Conservation (phyloP, 306 rosid species). For the Prinsepia uniflora region DNA sequence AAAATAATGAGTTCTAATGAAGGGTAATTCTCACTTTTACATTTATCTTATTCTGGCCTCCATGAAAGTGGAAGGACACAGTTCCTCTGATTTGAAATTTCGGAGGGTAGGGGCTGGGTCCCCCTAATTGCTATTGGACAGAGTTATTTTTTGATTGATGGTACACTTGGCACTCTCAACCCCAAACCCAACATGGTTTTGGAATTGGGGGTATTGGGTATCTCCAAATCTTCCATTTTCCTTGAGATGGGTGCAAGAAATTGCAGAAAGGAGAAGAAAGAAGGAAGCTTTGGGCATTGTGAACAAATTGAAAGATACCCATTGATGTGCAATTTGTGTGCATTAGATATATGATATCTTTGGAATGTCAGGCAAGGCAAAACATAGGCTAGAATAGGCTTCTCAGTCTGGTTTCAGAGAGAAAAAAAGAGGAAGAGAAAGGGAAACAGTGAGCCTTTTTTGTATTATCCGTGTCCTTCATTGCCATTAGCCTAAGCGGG, state of each 20-base stretch:
- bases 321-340: constrained; percentile 22
- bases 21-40: not conserved
- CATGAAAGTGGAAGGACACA: not conserved
- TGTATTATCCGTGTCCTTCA: constrained; percentile 44
- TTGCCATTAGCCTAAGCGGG: constrained; percentile 44
- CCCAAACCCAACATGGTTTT: constrained; percentile 5
- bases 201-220: not conserved
- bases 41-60: not conserved
- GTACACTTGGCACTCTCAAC: not conserved
- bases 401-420: constrained; percentile 24
- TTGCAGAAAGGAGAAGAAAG: constrained; percentile 18
- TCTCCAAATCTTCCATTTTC: not conserved
- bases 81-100: not conserved
- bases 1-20: not conserved
- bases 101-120: not conserved
- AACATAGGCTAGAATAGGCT: constrained; percentile 43
- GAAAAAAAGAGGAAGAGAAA: not conserved
- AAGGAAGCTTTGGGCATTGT: constrained; percentile 33
- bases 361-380: constrained; percentile 52
- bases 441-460: not conserved
- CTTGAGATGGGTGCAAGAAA: constrained; percentile 41
- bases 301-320: constrained; percentile 19
- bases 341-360: constrained; percentile 34
- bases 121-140: not conserved
- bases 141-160: not conserved